phyloP scores from a whole-genome alignment of 768 basidiomycete genomes.

The Hebeloma cylindrosporum region DNA sequence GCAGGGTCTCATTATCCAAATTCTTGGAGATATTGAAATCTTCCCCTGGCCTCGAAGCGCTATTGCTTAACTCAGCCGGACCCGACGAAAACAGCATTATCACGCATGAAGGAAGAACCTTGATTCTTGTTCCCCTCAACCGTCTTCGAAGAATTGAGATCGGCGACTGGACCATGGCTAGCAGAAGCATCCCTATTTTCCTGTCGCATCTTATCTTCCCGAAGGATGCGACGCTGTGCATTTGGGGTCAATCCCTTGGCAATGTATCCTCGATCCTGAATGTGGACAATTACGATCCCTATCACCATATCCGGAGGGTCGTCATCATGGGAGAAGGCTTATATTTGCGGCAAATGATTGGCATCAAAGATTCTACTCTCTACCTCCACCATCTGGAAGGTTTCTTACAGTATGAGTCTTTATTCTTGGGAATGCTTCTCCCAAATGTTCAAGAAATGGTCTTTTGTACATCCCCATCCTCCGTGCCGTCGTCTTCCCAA shows the following conservation, averaged over 20 bases:
- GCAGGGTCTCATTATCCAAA: background rate
- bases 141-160: background rate
- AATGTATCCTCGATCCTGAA: background rate
- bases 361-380: background rate
- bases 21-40: background rate
- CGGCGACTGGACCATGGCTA: background rate
- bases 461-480: background rate
- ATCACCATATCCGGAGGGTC: background rate
- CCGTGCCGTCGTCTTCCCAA: background rate
- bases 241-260: background rate
- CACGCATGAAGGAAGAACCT: background rate
- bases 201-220: conserved; percentile 1
- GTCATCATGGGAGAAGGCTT: background rate
- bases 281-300: background rate
- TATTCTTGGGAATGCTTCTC: background rate
- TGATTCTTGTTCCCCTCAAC: background rate
- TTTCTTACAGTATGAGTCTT: background rate
- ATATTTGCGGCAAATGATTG: background rate
- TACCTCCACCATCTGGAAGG: background rate
- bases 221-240: background rate
- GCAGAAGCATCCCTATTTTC: background rate
- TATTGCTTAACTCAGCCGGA: background rate
- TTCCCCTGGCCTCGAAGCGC: background rate
- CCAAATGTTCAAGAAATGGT: background rate
- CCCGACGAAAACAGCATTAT: background rate